These are phyloP conservation scores for Gremmenia infestans DNA, from an alignment of 2,329 filamentous ascomycete species.

Conservation along the genomic window DNA sequence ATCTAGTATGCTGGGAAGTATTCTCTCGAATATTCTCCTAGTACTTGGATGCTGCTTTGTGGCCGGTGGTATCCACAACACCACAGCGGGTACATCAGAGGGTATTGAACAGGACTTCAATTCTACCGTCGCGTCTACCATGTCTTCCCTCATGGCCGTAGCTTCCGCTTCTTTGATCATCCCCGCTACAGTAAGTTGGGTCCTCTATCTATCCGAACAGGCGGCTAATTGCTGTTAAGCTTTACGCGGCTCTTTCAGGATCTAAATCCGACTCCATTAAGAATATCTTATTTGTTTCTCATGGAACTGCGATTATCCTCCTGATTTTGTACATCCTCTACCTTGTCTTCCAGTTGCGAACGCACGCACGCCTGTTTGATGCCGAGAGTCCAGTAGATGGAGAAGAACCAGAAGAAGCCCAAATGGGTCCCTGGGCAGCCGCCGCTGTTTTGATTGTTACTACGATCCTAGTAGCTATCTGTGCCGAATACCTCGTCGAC, in stretches of 20 bases:
- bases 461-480: conserved; percentile 66
- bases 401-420: conserved; percentile 9
- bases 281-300: conserved; percentile 67
- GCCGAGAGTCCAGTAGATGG: conserved; percentile 35
- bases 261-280: conserved; percentile 39
- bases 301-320: conserved; percentile 71
- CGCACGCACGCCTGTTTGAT: conserved; percentile 69
- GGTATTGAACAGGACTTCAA: conserved; percentile 68
- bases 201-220: background rate
- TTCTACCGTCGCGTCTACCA: conserved; percentile 72
- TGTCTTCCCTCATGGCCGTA: conserved; percentile 66
- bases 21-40: conserved; percentile 88
- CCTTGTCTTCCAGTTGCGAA: conserved; percentile 71
- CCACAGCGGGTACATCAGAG: conserved; percentile 25
- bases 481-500: conserved; percentile 72
- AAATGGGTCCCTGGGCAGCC: conserved; percentile 22
- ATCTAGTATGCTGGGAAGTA: conserved; percentile 93
- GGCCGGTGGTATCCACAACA: conserved; percentile 62
- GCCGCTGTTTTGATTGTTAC: conserved; percentile 59
- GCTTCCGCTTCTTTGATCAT: conserved; percentile 75
- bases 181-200: conserved; percentile 56
- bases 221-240: conserved; percentile 33
- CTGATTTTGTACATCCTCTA: conserved; percentile 72
- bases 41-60: conserved; percentile 80
- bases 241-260: conserved; percentile 60